phyloP scores from a whole-genome alignment of 345 rosid genomes.

The Aethionema arabicum region DNA sequence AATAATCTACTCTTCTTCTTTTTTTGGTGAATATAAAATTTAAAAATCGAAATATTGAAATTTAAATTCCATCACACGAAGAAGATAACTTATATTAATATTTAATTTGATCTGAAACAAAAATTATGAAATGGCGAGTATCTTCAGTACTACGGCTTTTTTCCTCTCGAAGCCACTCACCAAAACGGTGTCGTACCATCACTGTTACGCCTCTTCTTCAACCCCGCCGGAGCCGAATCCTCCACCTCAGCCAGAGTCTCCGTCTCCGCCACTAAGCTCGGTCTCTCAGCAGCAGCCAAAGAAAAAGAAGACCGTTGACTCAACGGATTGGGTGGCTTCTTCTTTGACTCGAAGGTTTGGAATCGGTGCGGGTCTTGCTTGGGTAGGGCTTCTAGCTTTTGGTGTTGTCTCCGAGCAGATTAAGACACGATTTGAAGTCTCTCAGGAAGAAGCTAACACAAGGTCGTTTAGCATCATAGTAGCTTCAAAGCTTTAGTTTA shows the following conservation, averaged over 20 bases:
- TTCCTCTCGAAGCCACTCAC: conserved; percentile 27
- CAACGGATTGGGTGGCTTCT: conserved; percentile 91
- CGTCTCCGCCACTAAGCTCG: conserved; percentile 36
- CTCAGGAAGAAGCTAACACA: conserved; percentile 73
- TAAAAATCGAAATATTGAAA: too few relatives aligned
- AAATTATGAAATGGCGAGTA: conserved; percentile 22
- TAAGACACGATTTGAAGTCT: conserved; percentile 79
- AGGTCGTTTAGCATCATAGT: conserved; percentile 41
- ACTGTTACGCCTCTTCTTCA: conserved; percentile 39
- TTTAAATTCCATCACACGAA: conserved; percentile 3
- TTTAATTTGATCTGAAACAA: not conserved
- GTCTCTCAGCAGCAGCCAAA: conserved; percentile 45
- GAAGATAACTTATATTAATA: conserved; percentile 4
- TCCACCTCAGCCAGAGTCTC: conserved; percentile 38
- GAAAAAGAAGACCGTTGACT: conserved; percentile 48
- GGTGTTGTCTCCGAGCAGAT: conserved; percentile 90
- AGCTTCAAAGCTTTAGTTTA: too few relatives aligned
- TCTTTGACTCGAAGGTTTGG: conserved; percentile 82
- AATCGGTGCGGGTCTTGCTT: conserved; percentile 85
- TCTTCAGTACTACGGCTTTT: conserved; percentile 21
- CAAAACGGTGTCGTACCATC: conserved; percentile 18
- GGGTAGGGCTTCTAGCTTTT: conserved; percentile 78
- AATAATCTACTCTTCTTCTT: too few relatives aligned
- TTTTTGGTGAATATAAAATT: too few relatives aligned
- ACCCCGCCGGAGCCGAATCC: conserved; percentile 32